Conservation (phyloP, 73 alveolate species). For the Diophrys sp. region DNA sequence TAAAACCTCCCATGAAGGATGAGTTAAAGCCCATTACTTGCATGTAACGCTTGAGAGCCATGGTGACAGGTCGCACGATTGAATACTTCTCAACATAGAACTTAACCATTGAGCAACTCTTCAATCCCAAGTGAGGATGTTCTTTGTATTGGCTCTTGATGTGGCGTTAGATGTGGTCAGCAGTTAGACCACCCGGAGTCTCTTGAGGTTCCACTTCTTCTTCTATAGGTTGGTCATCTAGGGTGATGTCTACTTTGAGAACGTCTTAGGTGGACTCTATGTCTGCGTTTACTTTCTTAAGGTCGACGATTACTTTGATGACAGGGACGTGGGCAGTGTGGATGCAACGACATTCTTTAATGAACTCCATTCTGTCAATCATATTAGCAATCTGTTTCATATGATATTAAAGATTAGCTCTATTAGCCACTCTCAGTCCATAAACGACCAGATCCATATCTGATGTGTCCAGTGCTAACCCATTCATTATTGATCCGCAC, state of each 20-base stretch:
- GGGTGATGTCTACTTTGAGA: conserved; percentile 46
- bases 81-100: conserved; percentile 30
- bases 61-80: conserved; percentile 30
- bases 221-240: conserved; percentile 36
- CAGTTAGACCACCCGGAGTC: conserved; percentile 34
- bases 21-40: conserved; percentile 32
- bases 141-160: background rate
- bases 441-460: conserved; percentile 83
- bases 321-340: conserved; percentile 53
- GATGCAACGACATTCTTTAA: conserved; percentile 2
- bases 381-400: conserved; percentile 29
- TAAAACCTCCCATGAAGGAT: conserved; percentile 56
- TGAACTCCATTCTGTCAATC: background rate
- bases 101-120: conserved; percentile 35
- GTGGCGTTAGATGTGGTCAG: conserved; percentile 32
- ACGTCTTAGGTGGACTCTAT: background rate
- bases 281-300: conserved; percentile 4
- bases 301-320: conserved; percentile 28
- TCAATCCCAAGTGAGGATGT: conserved; percentile 40
- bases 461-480: conserved; percentile 76
- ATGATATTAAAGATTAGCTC: conserved; percentile 42
- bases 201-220: background rate
- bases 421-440: conserved; percentile 9
- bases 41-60: conserved; percentile 34
- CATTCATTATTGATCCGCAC: conserved; percentile 80